Evolutionary conservation across 495 filamentous ascomycete species (phyloP).

Genomic region (Penicillium maclennaniae): DNA sequence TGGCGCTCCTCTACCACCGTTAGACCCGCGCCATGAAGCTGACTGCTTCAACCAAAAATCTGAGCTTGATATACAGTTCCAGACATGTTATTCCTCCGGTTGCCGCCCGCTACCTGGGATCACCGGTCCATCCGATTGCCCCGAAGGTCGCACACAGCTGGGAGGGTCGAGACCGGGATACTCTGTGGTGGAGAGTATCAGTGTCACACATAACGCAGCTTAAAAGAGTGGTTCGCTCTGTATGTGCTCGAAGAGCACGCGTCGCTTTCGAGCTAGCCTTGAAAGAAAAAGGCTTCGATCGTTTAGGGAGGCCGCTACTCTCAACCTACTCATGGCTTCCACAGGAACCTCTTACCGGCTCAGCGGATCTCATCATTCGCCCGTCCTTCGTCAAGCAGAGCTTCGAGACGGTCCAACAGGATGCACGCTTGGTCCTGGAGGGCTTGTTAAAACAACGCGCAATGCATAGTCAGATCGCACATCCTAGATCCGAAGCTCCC

Average conservation of each 20-base stretch:
- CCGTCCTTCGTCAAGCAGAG: slow-evolving; percentile 8
- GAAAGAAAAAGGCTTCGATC: slow-evolving; percentile 51
- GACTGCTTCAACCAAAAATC: slow-evolving; percentile 9
- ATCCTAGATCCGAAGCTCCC: background rate
- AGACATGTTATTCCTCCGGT: slow-evolving; percentile 24
- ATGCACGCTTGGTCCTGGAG: slow-evolving; percentile 20
- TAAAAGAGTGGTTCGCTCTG: slow-evolving; percentile 52
- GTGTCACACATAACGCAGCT: slow-evolving; percentile 18
- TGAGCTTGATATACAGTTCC: slow-evolving; percentile 24
- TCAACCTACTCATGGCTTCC: background rate
- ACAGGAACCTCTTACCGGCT: slow-evolving; percentile 20
- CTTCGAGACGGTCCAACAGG: slow-evolving; percentile 24
- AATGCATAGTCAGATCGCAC: background rate
- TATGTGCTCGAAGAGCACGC: slow-evolving; percentile 45
- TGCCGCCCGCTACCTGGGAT: slow-evolving; percentile 29
- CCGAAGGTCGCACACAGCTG: slow-evolving; percentile 39
- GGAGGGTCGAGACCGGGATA: slow-evolving; percentile 28
- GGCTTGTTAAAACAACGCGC: slow-evolving; percentile 9
- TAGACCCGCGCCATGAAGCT: slow-evolving; percentile 17
- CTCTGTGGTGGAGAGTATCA: slow-evolving; percentile 50
- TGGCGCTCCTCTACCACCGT: background rate
- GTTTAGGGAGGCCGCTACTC: slow-evolving; percentile 40
- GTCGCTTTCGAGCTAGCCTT: slow-evolving; percentile 55
- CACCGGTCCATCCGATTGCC: slow-evolving; percentile 26
- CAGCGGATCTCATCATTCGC: slow-evolving; percentile 25